Percentiles rank a stretch among this genome's conserved stretches.
Conservation (phyloP, 169 alveolate species). For the Condylostoma magnum region DNA sequence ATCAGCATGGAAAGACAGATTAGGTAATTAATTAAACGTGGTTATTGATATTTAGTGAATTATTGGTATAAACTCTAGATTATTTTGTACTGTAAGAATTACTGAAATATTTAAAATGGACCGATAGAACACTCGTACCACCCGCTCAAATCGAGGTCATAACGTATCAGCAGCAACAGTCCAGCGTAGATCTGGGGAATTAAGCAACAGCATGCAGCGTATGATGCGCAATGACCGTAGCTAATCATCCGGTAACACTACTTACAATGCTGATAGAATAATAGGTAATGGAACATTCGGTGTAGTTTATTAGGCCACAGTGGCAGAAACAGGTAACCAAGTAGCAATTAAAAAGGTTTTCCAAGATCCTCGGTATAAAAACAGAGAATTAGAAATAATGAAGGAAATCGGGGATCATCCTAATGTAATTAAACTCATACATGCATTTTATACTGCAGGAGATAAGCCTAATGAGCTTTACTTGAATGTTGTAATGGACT, state of each 20-base stretch:
- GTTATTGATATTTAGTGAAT: too few relatives aligned
- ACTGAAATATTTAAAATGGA: too few relatives aligned
- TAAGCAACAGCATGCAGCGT: neutral
- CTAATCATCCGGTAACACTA: constrained; percentile 2
- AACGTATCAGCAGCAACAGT: constrained; percentile 25
- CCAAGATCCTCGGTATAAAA: constrained; percentile 94
- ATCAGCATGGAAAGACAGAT: constrained; percentile 65
- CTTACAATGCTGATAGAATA: constrained; percentile 82
- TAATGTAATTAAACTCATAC: constrained; percentile 89
- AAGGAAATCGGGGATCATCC: constrained; percentile 92
- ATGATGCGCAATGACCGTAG: neutral
- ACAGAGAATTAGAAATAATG: constrained; percentile 95
- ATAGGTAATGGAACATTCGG: constrained; percentile 99
- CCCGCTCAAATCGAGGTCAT: too few relatives aligned
- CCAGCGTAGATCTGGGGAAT: neutral
- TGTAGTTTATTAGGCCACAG: constrained; percentile 94
- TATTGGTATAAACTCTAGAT: too few relatives aligned
- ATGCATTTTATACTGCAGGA: constrained; percentile 88
- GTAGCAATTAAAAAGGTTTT: constrained; percentile 97
- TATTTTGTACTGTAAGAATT: too few relatives aligned
- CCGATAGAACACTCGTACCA: too few relatives aligned
- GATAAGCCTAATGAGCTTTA: constrained; percentile 76
- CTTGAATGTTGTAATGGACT: constrained; percentile 97
- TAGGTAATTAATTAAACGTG: too few relatives aligned
- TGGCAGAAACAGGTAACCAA: constrained; percentile 92